Evolutionary conservation across 1,139 yeast species (phyloP), one percentile per base, ranked within the genome.

Genomic region (Yamadazyma taylorii): DNA sequence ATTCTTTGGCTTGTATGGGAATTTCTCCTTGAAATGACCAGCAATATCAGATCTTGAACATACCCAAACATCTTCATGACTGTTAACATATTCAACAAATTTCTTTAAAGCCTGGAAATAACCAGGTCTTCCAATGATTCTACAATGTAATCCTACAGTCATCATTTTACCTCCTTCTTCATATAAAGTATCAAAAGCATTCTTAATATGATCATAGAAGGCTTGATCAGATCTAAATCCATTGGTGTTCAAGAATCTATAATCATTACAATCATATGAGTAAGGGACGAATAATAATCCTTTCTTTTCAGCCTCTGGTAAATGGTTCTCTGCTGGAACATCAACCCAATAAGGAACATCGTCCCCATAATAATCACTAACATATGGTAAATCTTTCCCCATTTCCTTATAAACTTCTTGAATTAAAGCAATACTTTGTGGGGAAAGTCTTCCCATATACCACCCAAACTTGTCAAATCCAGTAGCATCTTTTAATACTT

Each of bases 161-260:
- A 63, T 63, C 64, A 63, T 60, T 47, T 61, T 63, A 26, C 60
- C 58, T 8, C 67, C 69, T 48, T 63, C 69, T 24, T 53, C 61
- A 39, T 63, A 63, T 15, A 63, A 49, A 31, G 61, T 56, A 33
- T 63, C 69, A 42, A 63, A 63, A 6, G 67, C 61, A 30, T 60
- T 55, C 33, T 59, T 58, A 38, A 47, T 36, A 32, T 47, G 51
- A 22, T 47, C 45, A 30, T 30, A 47, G 31, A 47, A 47, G 3
- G 47, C 51, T 32, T 46, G 46, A 27, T 46, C 40, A 24, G 48
- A 40, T 38, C 51, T 42, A 24, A 47, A 47, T 9, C 51, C 51
- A 32, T 47, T 42, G 26, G 51, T 32, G 35, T 40, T 47, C 27
- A 47, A 42, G 41, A 45, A 40, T 34, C 51, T 39, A 33, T 35